phyloP scores from a whole-genome alignment of 768 basidiomycete genomes.

The Collybia sordida region DNA sequence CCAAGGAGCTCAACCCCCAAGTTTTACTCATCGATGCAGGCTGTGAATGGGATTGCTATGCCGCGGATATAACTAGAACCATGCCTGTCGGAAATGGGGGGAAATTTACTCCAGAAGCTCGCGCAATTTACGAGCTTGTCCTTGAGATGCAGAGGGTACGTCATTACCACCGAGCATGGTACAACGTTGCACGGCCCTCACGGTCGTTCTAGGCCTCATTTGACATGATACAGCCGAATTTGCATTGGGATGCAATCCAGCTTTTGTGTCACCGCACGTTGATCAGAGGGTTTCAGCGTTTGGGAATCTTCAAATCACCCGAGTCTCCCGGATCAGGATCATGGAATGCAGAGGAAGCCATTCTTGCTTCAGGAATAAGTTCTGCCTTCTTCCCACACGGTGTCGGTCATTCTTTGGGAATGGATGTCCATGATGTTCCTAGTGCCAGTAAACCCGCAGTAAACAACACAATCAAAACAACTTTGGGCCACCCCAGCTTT shows the following conservation, averaged over 20 bases:
- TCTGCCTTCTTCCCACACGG: conserved; percentile 96
- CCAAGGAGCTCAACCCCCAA: conserved; percentile 53
- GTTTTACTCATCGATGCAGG: conserved; percentile 93
- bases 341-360: conserved; percentile 62
- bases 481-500: conserved; percentile 57
- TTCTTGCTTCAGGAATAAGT: conserved; percentile 75
- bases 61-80: conserved; percentile 68
- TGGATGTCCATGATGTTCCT: conserved; percentile 94
- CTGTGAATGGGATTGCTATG: conserved; percentile 72
- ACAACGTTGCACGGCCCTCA: not conserved
- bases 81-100: conserved; percentile 96
- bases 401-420: conserved; percentile 84
- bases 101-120: conserved; percentile 79
- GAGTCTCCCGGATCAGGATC: conserved; percentile 46
- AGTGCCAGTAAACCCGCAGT: conserved; percentile 71
- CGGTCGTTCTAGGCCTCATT: conserved; percentile 50
- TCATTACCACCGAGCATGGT: conserved; percentile 8
- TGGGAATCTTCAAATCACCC: conserved; percentile 81
- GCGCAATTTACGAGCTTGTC: conserved; percentile 84
- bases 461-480: conserved; percentile 48
- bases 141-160: conserved; percentile 85
- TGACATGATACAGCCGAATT: conserved; percentile 65
- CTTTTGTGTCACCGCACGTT: conserved; percentile 79
- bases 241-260: conserved; percentile 91
- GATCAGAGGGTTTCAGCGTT: conserved; percentile 75